phyloP scores from a whole-genome alignment of 352 stramenopile species.

The Bremia lactucae region DNA sequence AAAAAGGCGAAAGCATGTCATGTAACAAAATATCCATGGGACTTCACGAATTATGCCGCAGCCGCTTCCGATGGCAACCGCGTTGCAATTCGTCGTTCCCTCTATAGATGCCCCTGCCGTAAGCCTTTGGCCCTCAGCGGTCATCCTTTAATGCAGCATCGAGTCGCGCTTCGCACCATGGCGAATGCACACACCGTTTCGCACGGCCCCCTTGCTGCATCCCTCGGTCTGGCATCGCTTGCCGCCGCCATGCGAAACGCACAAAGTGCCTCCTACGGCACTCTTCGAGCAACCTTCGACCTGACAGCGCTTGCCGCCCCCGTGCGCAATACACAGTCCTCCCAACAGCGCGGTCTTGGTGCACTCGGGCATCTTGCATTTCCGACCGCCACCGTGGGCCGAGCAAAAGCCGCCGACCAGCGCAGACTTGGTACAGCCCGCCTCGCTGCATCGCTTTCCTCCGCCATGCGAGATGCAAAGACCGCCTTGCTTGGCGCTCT shows the following conservation, averaged over 20 bases:
- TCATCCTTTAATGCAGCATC: constrained; percentile 17
- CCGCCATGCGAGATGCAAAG: constrained; percentile 76
- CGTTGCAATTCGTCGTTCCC: constrained; percentile 15
- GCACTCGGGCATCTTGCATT: constrained; percentile 61
- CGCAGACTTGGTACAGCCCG: constrained; percentile 67
- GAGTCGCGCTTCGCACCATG: constrained; percentile 64
- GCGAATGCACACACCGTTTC: constrained; percentile 81
- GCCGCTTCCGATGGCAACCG: constrained; percentile 28
- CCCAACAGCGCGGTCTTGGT: constrained; percentile 70
- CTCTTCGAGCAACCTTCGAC: constrained; percentile 54
- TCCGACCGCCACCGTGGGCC: constrained; percentile 62
- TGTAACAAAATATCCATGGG: constrained; percentile 2
- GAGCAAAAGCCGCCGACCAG: constrained; percentile 79
- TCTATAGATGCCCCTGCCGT: constrained; percentile 10
- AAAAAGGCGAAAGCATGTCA: constrained; percentile 2
- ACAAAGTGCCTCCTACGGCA: constrained; percentile 50
- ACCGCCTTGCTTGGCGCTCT: constrained; percentile 75
- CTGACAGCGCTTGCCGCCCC: constrained; percentile 71
- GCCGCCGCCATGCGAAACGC: constrained; percentile 60
- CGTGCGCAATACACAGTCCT: constrained; percentile 73
- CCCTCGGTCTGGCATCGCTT: constrained; percentile 62
- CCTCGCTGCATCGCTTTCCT: constrained; percentile 69
- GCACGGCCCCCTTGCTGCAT: constrained; percentile 78
- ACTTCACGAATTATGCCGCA: constrained; percentile 20
- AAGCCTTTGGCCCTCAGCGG: constrained; percentile 2